Base-by-base conservation (phyloP, 2,329 filamentous ascomycete species). In the Magnaporthiopsis rhizophila region DNA sequence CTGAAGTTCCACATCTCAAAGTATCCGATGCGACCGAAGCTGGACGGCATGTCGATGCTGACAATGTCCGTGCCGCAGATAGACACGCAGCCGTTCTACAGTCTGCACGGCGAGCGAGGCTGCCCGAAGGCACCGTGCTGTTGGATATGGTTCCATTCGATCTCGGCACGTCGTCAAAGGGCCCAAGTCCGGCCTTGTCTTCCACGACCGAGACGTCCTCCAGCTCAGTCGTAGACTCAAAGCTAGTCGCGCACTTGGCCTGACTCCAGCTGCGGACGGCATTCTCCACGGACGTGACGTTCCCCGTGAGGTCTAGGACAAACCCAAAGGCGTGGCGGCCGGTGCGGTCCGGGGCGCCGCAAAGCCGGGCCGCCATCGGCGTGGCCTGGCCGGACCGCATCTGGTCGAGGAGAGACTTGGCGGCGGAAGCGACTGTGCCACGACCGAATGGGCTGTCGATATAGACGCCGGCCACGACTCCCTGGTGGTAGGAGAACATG, bases 1-100 rank as follows among this genome's bases (percentile, higher is more conserved):
- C 72, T 65, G 11, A 67, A 38, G 64, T 74, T 72, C 56, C 64
- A 78, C n/a, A 65, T 70, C 66, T 79, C 74, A 65, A 70, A 79
- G 66, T 78, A 79, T 50, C 67, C 74, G 24, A 78, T 45, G 34
- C 34, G 63, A 26, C 61, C 38, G 18, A 50, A 62, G 2, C 4
- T n/a, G 0, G 15, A n/a, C 0, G 67, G 76, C 26, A 26, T 26
- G 26, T 26, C 26, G 26, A 26, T 26, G 26, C 26, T 26, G 26
- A 26, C 26, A 26, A 26, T 26, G 26, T 26, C 26, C 26, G 3
- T 26, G 26, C 26, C 26, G 3, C 26, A 26, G 26, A 26, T 26
- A 3, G 26, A 26, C 26, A 26, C 26, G 26, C 26, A 26, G 26
- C 26, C 26, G 1, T 26, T 26, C 26, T 26, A 26, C 26, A 59